Evolutionary conservation across 768 basidiomycete species (phyloP), one percentile per base, ranked within the genome.

Genomic region (Heimioporus sp.): DNA sequence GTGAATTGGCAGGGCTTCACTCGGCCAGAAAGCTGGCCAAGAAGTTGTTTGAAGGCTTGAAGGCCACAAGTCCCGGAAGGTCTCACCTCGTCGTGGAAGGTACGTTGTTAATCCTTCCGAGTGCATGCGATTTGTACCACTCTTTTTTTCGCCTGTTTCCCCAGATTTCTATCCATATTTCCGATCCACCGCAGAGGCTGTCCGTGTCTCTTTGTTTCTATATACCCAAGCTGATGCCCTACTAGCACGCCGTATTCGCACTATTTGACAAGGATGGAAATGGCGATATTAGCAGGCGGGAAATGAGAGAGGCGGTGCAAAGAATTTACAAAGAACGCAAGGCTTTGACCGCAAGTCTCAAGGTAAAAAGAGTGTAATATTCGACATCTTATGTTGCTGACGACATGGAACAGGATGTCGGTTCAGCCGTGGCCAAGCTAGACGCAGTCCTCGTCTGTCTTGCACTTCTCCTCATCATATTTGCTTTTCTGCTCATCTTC

Each of bases 291-390:
- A 78, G 76, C 3, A 90, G 83, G 64, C 75, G 72, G 17, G 90
- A 92, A 67, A 92, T 91, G 87, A 79, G 90, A 32, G 86, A 88
- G 61, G 86, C 86, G 2, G 89, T 92, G 8, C 86, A 87, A 56
- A 73, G 87, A 35, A 90, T 91, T 41, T 92, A 92, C 61, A 75
- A 79, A 43, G 89, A 92, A 65, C 79, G 89, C 16, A 90, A 87
- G 62, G 75, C 86, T 0, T 70, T 92, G 34, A 81, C 78, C 4
- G 75, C 86, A 17, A 80, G 85, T 58, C 74, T 92, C 35, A 90
- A 90, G 74, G 87, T 81, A 41, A 39, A 71, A 55, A 51, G 30
- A 24, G 30, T 8, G 17, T 48, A 17, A 17, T 5, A 13, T 9
- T 39, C 9, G 20, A 21, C 39, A n/a, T 19, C 41, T 34, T n/a